A percentile compares a stretch with the other conserved stretches of the same genome.
These are phyloP conservation scores for Nakataea oryzae DNA, from an alignment of 2,329 filamentous ascomycete genomes.

Conservation along the genomic window DNA sequence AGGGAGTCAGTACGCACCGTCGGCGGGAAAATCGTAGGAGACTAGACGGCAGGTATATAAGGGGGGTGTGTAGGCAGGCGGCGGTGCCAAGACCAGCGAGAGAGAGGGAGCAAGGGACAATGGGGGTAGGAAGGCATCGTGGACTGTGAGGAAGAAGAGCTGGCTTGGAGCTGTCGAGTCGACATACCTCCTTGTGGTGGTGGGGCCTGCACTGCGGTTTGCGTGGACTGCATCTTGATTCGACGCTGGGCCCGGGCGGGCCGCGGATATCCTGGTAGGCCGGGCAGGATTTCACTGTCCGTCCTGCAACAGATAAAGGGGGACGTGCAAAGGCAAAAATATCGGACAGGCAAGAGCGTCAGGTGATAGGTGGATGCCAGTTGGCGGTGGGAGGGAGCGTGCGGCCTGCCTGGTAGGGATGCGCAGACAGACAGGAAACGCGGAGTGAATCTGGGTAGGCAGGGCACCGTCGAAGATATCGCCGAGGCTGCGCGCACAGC, in stretches of 20 bases:
- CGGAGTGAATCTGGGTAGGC: no score
- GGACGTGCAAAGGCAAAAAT: not conserved
- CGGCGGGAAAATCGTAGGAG: not conserved
- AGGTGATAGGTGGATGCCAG: not conserved
- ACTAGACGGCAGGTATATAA: no score
- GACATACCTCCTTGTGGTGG: constrained; percentile 1
- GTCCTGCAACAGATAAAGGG: not conserved
- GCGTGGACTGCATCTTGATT: constrained; percentile 4
- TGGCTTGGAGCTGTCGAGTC: not conserved
- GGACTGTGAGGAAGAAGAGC: constrained; percentile 15
- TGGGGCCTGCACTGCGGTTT: constrained; percentile 1
- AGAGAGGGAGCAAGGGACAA: not conserved
- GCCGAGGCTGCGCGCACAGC: not conserved
- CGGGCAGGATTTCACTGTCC: not conserved
- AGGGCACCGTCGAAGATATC: not conserved
- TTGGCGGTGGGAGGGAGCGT: no score
- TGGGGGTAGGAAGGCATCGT: constrained; percentile 7
- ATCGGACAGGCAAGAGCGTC: not conserved
- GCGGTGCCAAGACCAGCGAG: not conserved
- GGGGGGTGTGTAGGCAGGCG: no score
- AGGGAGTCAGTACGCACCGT: not conserved
- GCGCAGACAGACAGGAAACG: not conserved
- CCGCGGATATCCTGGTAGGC: not conserved
- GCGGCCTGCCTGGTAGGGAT: no score
- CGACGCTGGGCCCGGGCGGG: not conserved